These are phyloP conservation scores for Nitzschia palea DNA, from an alignment of 108 stramenopile species.

Conservation along the genomic window DNA sequence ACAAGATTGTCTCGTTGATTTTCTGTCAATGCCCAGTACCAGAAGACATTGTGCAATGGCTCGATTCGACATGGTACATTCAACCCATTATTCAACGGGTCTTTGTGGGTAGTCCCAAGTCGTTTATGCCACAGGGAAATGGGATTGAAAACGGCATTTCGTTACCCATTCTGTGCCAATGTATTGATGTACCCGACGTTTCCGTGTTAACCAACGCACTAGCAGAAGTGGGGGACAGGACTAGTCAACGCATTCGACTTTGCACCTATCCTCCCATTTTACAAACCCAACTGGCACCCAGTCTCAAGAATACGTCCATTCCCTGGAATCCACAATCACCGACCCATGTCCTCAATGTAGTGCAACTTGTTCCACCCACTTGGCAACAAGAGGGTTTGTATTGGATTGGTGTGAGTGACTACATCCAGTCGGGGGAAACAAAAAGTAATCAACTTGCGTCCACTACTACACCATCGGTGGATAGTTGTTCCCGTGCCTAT, in stretches of 20 bases:
- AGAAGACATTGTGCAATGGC: background rate
- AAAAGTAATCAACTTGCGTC: background rate
- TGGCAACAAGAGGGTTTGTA: background rate
- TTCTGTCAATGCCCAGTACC: background rate
- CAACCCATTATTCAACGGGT: slow-evolving; percentile 16
- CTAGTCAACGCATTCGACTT: slow-evolving; percentile 15
- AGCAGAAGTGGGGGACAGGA: too few relatives aligned
- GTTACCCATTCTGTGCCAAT: too few relatives aligned
- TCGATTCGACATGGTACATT: slow-evolving; percentile 20
- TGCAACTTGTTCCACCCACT: slow-evolving; percentile 4
- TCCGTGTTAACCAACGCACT: too few relatives aligned
- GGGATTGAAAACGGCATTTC: too few relatives aligned
- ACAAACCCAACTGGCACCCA: too few relatives aligned
- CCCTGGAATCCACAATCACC: too few relatives aligned
- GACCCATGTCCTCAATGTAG: background rate
- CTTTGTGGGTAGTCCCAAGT: too few relatives aligned
- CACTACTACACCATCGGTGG: background rate
- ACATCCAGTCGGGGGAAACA: background rate
- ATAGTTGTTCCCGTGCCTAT: slow-evolving; percentile 45
- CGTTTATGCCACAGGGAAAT: too few relatives aligned
- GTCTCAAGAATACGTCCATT: too few relatives aligned
- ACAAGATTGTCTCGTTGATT: background rate
- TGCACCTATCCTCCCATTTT: slow-evolving; percentile 15
- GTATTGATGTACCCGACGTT: too few relatives aligned
- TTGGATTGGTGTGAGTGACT: background rate